phyloP scores from a whole-genome alignment of 805 yeast species.

The Saccharomyces paradoxus region DNA sequence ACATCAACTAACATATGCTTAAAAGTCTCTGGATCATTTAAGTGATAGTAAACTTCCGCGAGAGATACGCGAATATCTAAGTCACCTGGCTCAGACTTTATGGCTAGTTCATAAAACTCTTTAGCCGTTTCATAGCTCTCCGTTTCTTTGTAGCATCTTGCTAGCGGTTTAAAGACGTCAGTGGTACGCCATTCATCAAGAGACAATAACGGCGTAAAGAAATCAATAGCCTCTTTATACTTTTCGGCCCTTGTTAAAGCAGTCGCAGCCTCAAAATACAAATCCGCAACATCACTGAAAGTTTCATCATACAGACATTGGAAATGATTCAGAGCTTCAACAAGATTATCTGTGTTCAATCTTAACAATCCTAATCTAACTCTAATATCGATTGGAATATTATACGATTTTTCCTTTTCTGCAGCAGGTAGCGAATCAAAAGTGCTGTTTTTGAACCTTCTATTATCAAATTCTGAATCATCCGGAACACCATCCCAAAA shows the following conservation, averaged over 20 bases:
- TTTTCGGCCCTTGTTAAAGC: slow-evolving; percentile 61
- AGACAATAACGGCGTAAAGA: slow-evolving; percentile 48
- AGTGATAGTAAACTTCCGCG: slow-evolving; percentile 71
- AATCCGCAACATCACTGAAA: slow-evolving; percentile 58
- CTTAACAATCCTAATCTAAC: slow-evolving; percentile 72
- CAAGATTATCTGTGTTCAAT: slow-evolving; percentile 49
- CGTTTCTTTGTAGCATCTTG: slow-evolving; percentile 66
- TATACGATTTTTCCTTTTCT: slow-evolving; percentile 34
- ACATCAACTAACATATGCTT: slow-evolving; percentile 48
- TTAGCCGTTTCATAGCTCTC: slow-evolving; percentile 63
- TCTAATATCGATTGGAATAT: slow-evolving; percentile 80
- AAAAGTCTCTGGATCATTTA: slow-evolving; percentile 54
- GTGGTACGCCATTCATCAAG: slow-evolving; percentile 44
- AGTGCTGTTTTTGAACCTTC: slow-evolving; percentile 45
- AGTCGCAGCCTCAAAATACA: slow-evolving; percentile 68
- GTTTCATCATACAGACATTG: slow-evolving; percentile 47
- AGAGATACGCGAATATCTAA: slow-evolving; percentile 67
- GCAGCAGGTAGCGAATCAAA: slow-evolving; percentile 34
- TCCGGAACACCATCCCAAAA: slow-evolving; percentile 43
- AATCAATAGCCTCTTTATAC: slow-evolving; percentile 68
- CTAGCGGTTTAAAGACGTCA: slow-evolving; percentile 48
- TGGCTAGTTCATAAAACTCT: slow-evolving; percentile 45
- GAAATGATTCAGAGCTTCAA: slow-evolving; percentile 71
- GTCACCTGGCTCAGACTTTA: slow-evolving; percentile 53
- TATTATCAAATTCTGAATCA: slow-evolving; percentile 78